These are phyloP conservation scores for Erythrobasidium yunnanense DNA, from an alignment of 768 basidiomycete genomes.

Conservation along the genomic window DNA sequence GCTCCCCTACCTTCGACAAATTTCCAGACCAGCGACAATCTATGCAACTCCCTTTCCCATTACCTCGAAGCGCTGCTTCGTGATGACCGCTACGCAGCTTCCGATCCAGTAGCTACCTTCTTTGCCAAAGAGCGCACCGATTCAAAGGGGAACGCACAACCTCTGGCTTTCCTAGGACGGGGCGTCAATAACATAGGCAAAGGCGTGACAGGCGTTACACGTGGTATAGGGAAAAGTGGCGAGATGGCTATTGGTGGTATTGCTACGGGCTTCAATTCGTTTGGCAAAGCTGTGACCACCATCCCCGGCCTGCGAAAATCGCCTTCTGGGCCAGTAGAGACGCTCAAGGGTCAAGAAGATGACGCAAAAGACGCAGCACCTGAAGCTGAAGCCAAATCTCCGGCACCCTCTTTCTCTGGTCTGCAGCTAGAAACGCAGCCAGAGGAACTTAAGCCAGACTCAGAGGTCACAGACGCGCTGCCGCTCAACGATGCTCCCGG, in stretches of 20 bases:
- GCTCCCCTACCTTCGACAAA: constrained; percentile 24
- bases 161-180: constrained; percentile 18
- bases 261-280: constrained; percentile 19
- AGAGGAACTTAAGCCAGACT: too few relatives aligned
- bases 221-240: constrained; percentile 20
- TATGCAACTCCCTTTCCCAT: constrained; percentile 9
- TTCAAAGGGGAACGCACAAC: background rate
- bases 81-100: constrained; percentile 13
- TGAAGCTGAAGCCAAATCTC: too few relatives aligned
- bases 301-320: constrained; percentile 1
- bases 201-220: constrained; percentile 3
- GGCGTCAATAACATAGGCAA: constrained; percentile 19
- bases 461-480: too few relatives aligned
- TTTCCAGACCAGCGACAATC: constrained; percentile 21
- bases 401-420: too few relatives aligned
- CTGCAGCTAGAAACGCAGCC: too few relatives aligned
- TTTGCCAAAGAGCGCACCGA: constrained; percentile 28
- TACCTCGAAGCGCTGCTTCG: constrained; percentile 26
- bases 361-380: too few relatives aligned
- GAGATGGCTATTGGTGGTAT: constrained; percentile 23
- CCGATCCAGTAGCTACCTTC: constrained; percentile 23
- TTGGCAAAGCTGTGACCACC: constrained; percentile 6
- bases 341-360: too few relatives aligned
- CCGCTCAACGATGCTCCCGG: too few relatives aligned
- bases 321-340: background rate